These are phyloP conservation scores for Fusarium neocosmosporiellum DNA, from an alignment of 2,329 filamentous ascomycete species.

Conservation along the genomic window DNA sequence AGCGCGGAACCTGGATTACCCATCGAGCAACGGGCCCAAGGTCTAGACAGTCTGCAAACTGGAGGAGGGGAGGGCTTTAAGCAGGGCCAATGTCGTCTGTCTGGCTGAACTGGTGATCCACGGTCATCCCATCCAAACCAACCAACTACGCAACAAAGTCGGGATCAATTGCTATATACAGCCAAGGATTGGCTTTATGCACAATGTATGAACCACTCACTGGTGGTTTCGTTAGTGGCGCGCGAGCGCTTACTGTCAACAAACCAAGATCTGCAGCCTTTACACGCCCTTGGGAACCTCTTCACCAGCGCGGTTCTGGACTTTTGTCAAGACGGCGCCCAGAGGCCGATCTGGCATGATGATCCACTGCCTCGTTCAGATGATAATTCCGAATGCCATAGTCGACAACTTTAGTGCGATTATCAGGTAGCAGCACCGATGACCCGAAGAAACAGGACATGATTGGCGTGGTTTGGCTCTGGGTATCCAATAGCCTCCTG, in stretches of 20 bases:
- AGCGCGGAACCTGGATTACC: slow-evolving; percentile 17
- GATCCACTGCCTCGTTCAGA: neutral
- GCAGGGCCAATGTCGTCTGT: neutral
- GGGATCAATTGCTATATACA: slow-evolving; percentile 24
- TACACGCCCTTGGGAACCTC: neutral
- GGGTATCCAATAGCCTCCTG: neutral
- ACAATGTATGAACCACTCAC: neutral
- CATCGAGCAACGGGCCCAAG: neutral
- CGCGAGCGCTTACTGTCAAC: neutral
- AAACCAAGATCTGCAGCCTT: neutral
- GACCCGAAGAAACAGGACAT: slow-evolving; percentile 5
- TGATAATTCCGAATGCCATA: neutral
- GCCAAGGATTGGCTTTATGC: neutral
- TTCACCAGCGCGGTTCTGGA: neutral
- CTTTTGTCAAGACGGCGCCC: slow-evolving; percentile 3
- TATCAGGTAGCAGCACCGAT: slow-evolving; percentile 2
- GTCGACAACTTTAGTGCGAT: neutral
- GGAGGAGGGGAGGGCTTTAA: neutral
- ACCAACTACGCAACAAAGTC: slow-evolving; percentile 1
- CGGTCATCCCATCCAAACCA: neutral
- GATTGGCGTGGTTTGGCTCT: slow-evolving; percentile 1
- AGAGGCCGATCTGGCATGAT: neutral
- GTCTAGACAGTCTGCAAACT: neutral
- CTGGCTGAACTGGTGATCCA: neutral
- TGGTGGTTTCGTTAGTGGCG: neutral